phyloP scores from a whole-genome alignment of 164 flowering plant species.

The Saururus chinensis region DNA sequence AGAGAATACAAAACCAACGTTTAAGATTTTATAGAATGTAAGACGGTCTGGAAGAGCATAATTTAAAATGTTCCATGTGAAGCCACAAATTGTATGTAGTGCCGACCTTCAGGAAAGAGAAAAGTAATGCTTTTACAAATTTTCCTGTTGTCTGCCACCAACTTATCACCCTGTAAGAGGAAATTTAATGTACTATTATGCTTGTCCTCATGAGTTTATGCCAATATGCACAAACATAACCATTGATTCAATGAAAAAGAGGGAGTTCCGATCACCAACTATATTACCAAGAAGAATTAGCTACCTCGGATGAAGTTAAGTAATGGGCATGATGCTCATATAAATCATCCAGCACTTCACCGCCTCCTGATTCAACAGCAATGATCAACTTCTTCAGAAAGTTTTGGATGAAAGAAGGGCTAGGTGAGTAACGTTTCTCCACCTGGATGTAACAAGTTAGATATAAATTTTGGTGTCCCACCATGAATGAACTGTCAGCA shows the following conservation, averaged over 20 bases:
- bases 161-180: conserved; percentile 39
- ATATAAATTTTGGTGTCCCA: not conserved
- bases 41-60: not conserved
- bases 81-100: not conserved
- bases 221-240: not conserved
- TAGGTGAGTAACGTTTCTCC: conserved; percentile 5
- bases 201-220: not conserved
- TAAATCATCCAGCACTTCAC: conserved; percentile 52
- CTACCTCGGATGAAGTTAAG: conserved; percentile 58
- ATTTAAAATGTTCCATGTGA: too few species aligned
- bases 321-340: conserved; percentile 59
- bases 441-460: conserved; percentile 8
- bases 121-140: conserved; percentile 61
- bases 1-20: too few species aligned
- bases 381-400: conserved; percentile 70
- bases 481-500: not conserved
- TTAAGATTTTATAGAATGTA: not conserved
- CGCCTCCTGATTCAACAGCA: conserved; percentile 50
- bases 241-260: not conserved
- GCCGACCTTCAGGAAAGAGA: conserved; percentile 60
- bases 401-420: conserved; percentile 34
- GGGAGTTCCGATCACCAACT: not conserved
- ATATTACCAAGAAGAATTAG: not conserved
- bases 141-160: conserved; percentile 24
- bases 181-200: conserved; percentile 1